Evolutionary conservation across 495 filamentous ascomycete genomes (phyloP).

Genomic region (Xylaria scruposa): DNA sequence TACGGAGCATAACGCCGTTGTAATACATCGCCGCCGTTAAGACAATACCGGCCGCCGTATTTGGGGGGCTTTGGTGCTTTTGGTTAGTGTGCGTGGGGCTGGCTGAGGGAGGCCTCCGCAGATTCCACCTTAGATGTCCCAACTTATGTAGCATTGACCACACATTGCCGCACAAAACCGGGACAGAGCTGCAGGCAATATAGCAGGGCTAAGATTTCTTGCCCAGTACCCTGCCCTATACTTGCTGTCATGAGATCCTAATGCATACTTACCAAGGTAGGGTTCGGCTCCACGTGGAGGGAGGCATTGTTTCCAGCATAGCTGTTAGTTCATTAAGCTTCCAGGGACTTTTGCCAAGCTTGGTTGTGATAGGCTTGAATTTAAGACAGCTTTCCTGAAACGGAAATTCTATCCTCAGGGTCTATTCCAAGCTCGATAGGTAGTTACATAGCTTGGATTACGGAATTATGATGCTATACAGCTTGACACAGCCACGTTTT

Average conservation of each 20-base stretch:
- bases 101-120: constrained; percentile 14
- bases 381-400: constrained; percentile 3
- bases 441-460: background rate
- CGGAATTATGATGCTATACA: background rate
- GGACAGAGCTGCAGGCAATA: background rate
- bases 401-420: constrained; percentile 3
- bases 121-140: background rate
- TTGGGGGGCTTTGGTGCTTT: background rate
- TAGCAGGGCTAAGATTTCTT: background rate
- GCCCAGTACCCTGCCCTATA: background rate
- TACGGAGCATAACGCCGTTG: constrained; percentile 22
- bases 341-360: background rate
- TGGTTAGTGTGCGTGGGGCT: background rate
- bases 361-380: constrained; percentile 4
- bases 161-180: background rate
- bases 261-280: background rate
- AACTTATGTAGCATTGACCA: background rate
- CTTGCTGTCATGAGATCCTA: background rate
- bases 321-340: background rate
- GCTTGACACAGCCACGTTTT: background rate
- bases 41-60: constrained; percentile 23
- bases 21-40: constrained; percentile 29
- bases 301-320: background rate
- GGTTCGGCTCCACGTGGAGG: constrained; percentile 10
- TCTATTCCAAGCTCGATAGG: background rate